These are phyloP conservation scores for Penicillium bovifimosum DNA, from an alignment of 495 filamentous ascomycete genomes.

Conservation along the genomic window DNA sequence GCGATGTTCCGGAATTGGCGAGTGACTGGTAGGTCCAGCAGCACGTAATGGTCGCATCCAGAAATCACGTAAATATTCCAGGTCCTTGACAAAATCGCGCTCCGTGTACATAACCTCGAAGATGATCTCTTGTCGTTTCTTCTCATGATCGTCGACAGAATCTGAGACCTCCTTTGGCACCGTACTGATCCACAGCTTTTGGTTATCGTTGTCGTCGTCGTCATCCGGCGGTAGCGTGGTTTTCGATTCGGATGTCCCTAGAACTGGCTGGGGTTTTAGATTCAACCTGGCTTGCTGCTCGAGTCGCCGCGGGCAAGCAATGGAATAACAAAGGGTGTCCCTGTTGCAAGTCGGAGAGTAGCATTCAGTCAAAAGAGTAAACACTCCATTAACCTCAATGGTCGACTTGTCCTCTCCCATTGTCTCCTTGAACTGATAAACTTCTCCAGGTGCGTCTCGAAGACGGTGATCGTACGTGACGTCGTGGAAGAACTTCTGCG, in stretches of 20 bases:
- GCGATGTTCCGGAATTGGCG: constrained; percentile 82
- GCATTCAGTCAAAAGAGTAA: constrained; percentile 92
- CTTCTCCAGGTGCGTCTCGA: constrained; percentile 81
- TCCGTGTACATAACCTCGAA: constrained; percentile 99
- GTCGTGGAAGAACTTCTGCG: constrained; percentile 99
- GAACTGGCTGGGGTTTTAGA: constrained; percentile 80
- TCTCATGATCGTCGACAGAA: constrained; percentile 79
- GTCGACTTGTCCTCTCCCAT: constrained; percentile 77
- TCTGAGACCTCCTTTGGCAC: constrained; percentile 94
- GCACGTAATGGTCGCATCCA: constrained; percentile 91
- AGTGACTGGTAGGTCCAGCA: constrained; percentile 56
- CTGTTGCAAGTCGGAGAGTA: constrained; percentile 96
- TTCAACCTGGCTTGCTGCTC: constrained; percentile 94
- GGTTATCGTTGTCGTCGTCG: constrained; percentile 82
- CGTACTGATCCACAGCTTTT: constrained; percentile 99
- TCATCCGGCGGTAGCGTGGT: constrained; percentile 67
- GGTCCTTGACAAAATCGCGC: constrained; percentile 97
- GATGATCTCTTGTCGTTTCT: constrained; percentile 97
- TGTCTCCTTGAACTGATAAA: constrained; percentile 95
- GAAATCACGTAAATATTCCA: constrained; percentile 97
- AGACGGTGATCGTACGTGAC: constrained; percentile 96
- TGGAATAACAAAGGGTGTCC: constrained; percentile 95
- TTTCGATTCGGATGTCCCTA: constrained; percentile 75
- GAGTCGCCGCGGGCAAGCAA: constrained; percentile 88
- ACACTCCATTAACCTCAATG: constrained; percentile 89